phyloP scores from a whole-genome alignment of 306 rosid genomes.

The Senna siamea region DNA sequence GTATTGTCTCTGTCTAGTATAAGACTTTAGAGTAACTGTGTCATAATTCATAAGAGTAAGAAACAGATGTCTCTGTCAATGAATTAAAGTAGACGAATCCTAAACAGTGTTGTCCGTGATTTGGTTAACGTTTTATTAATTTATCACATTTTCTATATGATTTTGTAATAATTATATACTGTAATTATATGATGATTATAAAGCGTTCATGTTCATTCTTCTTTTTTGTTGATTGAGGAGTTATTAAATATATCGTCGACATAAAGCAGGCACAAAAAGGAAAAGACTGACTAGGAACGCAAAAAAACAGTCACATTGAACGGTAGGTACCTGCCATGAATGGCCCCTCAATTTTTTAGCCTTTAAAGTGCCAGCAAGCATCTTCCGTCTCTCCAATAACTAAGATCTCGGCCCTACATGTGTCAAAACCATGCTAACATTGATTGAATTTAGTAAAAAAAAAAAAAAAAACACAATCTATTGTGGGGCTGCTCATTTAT shows the following conservation, averaged over 20 bases:
- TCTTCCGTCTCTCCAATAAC: neutral
- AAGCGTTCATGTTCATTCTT: neutral
- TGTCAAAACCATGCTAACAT: too few relatives aligned
- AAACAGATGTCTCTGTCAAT: too few relatives aligned
- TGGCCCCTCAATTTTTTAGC: neutral
- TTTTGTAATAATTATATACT: neutral
- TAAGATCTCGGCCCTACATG: neutral
- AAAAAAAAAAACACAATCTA: too few relatives aligned
- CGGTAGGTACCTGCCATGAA: neutral
- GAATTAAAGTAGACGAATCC: neutral
- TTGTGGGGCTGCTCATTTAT: too few relatives aligned
- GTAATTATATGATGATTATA: neutral
- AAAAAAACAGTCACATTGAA: neutral
- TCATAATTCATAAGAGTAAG: too few relatives aligned
- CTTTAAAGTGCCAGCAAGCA: neutral
- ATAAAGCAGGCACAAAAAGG: neutral
- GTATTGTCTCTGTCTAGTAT: too few relatives aligned
- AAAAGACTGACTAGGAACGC: neutral
- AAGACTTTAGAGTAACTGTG: too few relatives aligned
- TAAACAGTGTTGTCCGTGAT: neutral
- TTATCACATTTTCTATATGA: neutral
- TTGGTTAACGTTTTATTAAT: neutral
- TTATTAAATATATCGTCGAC: neutral
- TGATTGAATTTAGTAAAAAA: too few relatives aligned
- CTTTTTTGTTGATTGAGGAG: neutral